Evolutionary conservation across 805 yeast genomes (phyloP), one percentile per base, ranked within the genome.

Genomic region (Candida railenensis): DNA sequence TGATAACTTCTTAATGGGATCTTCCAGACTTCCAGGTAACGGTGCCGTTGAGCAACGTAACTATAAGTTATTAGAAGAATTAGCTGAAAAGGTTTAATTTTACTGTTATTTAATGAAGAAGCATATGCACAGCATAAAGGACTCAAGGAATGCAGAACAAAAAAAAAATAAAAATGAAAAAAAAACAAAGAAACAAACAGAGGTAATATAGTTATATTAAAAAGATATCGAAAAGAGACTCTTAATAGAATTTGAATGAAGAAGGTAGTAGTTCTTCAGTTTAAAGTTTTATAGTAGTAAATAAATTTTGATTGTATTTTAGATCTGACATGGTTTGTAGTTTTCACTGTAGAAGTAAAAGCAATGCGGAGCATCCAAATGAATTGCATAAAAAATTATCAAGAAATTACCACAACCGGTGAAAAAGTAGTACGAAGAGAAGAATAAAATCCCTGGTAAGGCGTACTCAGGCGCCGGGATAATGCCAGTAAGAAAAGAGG

Each of bases 11-110:
- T 76, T 92, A 65, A 82, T 83, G 82, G 91, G 92, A 21, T 69
- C 79, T 52, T 78, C 96, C 18, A 78, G 87, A 61, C 78, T 94
- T 59, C 98, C 99, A 50, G 96, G 96, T 38, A 88, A 87, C 63
- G 98, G 98, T 46, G 85, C 96, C 34, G 87, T 94, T 62, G 89
- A 85, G 58, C 89, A 85, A 69, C 83, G 97, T 68, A 83, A 86
- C 67, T 88, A 77, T 68, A 82, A 80, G 58, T 69, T 88, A 55
- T 73, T 87, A 61, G 91, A 85, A 67, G 92, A 87, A 61, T 73
- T 87, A 55, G 89, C 89, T 38, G 80, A 83, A 50, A 78, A 79
- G 59, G 77, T 76, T 22, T 80, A 61, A 16, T 34, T 34, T 25
- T n/a, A n/a, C n/a, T n/a, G n/a, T n/a, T n/a, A n/a, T n/a, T n/a